Evolutionary conservation across 176 grass and related monocot species (phyloP).

Genomic region (Themeda triandra): DNA sequence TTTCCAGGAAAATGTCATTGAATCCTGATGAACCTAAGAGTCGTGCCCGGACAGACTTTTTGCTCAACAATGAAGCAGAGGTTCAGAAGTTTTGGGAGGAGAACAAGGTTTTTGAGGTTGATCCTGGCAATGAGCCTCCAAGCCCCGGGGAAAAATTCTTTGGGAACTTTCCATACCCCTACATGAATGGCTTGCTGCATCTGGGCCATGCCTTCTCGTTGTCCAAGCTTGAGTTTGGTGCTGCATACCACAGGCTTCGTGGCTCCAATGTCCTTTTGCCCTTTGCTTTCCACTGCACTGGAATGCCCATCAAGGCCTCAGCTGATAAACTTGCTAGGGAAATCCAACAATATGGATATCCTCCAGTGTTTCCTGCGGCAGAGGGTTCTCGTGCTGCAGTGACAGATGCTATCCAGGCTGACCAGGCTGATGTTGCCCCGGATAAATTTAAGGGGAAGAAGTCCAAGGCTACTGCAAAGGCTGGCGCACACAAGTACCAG

Average conservation of each 20-base stretch:
- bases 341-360: neutral
- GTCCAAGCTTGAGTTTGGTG: neutral
- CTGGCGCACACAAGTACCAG: conserved; percentile 50
- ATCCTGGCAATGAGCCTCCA: neutral
- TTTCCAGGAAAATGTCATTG: neutral
- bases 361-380: neutral
- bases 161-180: neutral
- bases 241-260: neutral
- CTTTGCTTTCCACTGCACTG: neutral
- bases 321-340: neutral
- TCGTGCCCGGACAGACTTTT: neutral
- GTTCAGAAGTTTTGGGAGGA: neutral
- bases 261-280: neutral
- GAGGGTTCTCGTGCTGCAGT: neutral
- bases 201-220: neutral
- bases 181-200: neutral
- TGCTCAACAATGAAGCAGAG: neutral
- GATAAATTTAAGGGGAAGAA: conserved; percentile 76
- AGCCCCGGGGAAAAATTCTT: neutral
- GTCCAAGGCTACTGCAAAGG: conserved; percentile 63
- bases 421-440: conserved; percentile 4
- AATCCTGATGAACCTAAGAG: neutral
- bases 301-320: neutral
- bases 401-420: neutral
- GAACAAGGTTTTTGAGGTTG: neutral